Conservation (phyloP, 1,139 yeast genomes). For the Scheffersomyces segobiensis region DNA sequence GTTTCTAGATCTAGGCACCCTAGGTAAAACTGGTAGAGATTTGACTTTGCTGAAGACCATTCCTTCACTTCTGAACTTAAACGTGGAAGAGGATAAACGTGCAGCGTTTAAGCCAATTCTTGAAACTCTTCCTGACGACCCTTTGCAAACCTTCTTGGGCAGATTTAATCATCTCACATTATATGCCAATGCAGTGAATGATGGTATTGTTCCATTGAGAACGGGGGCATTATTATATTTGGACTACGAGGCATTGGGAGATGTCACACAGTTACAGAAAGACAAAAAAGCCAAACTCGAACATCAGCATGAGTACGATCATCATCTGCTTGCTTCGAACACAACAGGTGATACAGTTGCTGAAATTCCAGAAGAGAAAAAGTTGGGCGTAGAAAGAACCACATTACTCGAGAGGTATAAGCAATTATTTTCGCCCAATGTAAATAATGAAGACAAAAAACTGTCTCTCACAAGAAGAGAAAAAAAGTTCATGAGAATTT, state of each 20-base stretch:
- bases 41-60: conserved; percentile 22
- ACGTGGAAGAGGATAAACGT: conserved; percentile 6
- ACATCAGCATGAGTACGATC: background rate
- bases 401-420: background rate
- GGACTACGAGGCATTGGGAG: conserved; percentile 32
- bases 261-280: conserved; percentile 27
- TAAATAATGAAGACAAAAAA: conserved; percentile 5
- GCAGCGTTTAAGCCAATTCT: conserved; percentile 19
- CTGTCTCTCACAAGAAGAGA: conserved; percentile 21
- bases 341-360: conserved; percentile 6
- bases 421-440: background rate
- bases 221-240: conserved; percentile 24
- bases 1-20: conserved; percentile 26
- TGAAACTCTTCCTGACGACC: conserved; percentile 25
- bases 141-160: conserved; percentile 17
- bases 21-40: conserved; percentile 29
- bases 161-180: conserved; percentile 20
- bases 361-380: conserved; percentile 8
- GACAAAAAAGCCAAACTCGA: conserved; percentile 4
- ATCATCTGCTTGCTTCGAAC: background rate
- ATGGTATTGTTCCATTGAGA: conserved; percentile 28
- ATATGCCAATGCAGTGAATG: conserved; percentile 28
- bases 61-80: conserved; percentile 13
- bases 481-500: conserved; percentile 24
- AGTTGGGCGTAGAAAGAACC: background rate